phyloP scores from a whole-genome alignment of 1,139 yeast species.

The Kurtzmaniella natalensis region DNA sequence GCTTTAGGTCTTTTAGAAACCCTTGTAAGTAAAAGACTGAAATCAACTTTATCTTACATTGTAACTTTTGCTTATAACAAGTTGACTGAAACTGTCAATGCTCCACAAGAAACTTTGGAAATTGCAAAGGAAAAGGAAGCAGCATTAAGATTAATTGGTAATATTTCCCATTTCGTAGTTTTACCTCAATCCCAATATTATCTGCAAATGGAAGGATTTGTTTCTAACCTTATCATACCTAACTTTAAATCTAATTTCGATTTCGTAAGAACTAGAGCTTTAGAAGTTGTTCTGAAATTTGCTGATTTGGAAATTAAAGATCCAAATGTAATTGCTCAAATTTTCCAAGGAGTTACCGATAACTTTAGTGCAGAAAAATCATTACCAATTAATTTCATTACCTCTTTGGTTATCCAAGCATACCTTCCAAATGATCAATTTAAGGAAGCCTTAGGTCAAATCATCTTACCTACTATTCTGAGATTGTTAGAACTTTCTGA shows the following conservation, averaged over 20 bases:
- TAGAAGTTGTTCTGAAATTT: conserved; percentile 70
- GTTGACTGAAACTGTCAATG: conserved; percentile 35
- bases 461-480: conserved; percentile 81
- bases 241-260: conserved; percentile 60
- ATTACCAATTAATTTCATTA: conserved; percentile 79
- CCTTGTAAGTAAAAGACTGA: conserved; percentile 61
- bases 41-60: conserved; percentile 58
- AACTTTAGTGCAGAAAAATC: conserved; percentile 47
- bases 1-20: conserved; percentile 61
- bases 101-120: conserved; percentile 38
- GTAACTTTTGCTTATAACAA: conserved; percentile 61
- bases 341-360: conserved; percentile 65
- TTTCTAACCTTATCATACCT: conserved; percentile 65
- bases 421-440: conserved; percentile 64
- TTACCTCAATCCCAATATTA: conserved; percentile 55
- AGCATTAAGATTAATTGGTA: conserved; percentile 71
- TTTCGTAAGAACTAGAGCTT: conserved; percentile 81
- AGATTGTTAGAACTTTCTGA: conserved; percentile 70
- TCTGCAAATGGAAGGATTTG: conserved; percentile 64
- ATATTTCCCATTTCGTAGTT: conserved; percentile 58
- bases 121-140: conserved; percentile 77
- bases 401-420: conserved; percentile 82
- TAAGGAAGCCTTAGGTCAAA: conserved; percentile 59
- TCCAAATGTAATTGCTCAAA: conserved; percentile 42
- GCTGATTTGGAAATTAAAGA: conserved; percentile 58